These are phyloP conservation scores for Cyberlindnera mississippiensis DNA, from an alignment of 805 yeast genomes.

Conservation along the genomic window DNA sequence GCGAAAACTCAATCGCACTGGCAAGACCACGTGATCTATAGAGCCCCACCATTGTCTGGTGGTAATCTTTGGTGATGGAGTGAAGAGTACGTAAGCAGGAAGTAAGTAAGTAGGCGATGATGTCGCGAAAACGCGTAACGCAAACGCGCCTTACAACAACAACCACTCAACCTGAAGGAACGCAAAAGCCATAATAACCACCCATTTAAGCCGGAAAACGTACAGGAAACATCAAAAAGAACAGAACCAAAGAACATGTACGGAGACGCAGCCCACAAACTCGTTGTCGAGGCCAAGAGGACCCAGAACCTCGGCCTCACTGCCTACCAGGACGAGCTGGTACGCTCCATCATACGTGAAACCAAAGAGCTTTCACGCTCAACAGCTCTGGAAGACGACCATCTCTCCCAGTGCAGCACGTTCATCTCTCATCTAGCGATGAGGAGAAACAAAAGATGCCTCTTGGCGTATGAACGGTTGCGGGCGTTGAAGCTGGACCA, in stretches of 20 bases:
- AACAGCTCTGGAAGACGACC: constrained; percentile 8
- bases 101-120: too few species aligned
- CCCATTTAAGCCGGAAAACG: too few species aligned
- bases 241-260: too few species aligned
- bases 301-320: constrained; percentile 63
- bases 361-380: constrained; percentile 52
- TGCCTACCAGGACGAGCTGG: constrained; percentile 65
- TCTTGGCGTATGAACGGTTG: constrained; percentile 75
- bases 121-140: neutral
- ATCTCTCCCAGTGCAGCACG: constrained; percentile 12
- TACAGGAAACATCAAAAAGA: too few species aligned
- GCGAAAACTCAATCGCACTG: neutral
- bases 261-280: constrained; percentile 81
- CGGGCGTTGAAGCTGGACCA: constrained; percentile 66
- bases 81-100: too few species aligned
- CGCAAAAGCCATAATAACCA: too few species aligned
- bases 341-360: constrained; percentile 69
- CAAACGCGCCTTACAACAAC: neutral
- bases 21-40: neutral
- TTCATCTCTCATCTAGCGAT: constrained; percentile 34
- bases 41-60: too few species aligned
- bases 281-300: constrained; percentile 83
- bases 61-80: too few species aligned
- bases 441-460: constrained; percentile 85
- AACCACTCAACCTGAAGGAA: neutral